A percentile compares a stretch with the other conserved stretches of the same genome.
These are phyloP conservation scores for Aspergillus fructus DNA, from an alignment of 2,329 filamentous ascomycete species.

Conservation along the genomic window DNA sequence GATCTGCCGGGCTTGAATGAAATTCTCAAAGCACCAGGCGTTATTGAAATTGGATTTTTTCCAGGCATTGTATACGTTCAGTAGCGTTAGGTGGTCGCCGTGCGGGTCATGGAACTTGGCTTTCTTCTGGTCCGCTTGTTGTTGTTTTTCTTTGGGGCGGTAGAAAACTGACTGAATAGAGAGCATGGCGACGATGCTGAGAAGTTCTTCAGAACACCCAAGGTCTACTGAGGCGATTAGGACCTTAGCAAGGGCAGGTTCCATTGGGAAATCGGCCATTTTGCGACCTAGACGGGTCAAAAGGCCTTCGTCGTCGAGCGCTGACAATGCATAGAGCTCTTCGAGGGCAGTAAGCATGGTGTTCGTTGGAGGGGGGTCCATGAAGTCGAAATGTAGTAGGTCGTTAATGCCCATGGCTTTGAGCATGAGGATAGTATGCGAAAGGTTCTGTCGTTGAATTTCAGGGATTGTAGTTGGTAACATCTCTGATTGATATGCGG, in stretches of 20 bases:
- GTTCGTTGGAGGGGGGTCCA: conserved; percentile 96
- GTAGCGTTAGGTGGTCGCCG: conserved; percentile 88
- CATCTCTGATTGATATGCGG: conserved; percentile 96
- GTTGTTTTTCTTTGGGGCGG: conserved; percentile 94
- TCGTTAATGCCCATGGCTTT: conserved; percentile 99
- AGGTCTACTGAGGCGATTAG: conserved; percentile 85
- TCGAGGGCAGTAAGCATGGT: conserved; percentile 96
- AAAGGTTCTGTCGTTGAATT: conserved; percentile 91
- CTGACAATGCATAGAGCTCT: conserved; percentile 87
- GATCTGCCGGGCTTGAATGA: conserved; percentile 90
- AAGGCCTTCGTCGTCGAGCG: conserved; percentile 91
- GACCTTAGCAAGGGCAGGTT: conserved; percentile 85
- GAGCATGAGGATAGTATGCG: conserved; percentile 91
- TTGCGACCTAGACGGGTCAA: conserved; percentile 88
- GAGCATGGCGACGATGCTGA: conserved; percentile 93
- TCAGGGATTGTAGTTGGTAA: conserved; percentile 92
- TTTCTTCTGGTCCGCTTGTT: conserved; percentile 96
- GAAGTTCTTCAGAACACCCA: conserved; percentile 87
- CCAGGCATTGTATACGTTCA: conserved; percentile 99
- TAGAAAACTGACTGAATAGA: conserved; percentile 87
- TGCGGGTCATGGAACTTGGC: conserved; percentile 94
- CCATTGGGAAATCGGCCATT: conserved; percentile 99
- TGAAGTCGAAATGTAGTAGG: conserved; percentile 94
- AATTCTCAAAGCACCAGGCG: conserved; percentile 97
- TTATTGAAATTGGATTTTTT: conserved; percentile 78